A percentile compares a stretch with the other conserved stretches of the same genome.
Evolutionary conservation across 2,329 filamentous ascomycete species (phyloP).

Genomic region (Dactylella cylindrospora): DNA sequence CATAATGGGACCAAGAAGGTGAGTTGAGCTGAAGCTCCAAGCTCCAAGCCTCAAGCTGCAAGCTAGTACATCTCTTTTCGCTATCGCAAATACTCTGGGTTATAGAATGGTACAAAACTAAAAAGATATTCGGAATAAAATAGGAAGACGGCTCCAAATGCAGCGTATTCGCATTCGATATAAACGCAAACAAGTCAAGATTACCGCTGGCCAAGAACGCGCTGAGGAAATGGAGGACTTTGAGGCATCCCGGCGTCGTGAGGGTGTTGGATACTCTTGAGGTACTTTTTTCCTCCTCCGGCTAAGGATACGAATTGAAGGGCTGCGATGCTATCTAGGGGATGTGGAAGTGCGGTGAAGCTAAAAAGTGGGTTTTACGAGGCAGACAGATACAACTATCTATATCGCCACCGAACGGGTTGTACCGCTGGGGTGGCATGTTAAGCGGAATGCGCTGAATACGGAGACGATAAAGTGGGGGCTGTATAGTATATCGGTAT

Average conservation of each 20-base stretch:
- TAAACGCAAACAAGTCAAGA: constrained; percentile 71
- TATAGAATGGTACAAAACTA: no score
- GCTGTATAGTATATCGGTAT: constrained; percentile 77
- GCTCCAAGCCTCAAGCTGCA: background rate
- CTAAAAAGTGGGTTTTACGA: constrained; percentile 41
- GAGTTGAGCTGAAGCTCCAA: constrained; percentile 49
- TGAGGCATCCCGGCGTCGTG: constrained; percentile 91
- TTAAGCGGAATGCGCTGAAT: constrained; percentile 80
- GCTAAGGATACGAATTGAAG: constrained; percentile 3
- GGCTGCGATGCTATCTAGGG: no score
- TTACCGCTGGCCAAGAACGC: constrained; percentile 90
- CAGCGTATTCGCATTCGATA: constrained; percentile 95
- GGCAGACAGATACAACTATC: constrained; percentile 85
- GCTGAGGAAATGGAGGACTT: constrained; percentile 85
- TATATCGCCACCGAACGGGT: constrained; percentile 94
- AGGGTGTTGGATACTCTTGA: constrained; percentile 93
- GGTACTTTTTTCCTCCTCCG: constrained; percentile 57
- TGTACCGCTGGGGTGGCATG: constrained; percentile 82
- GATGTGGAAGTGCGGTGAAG: no score
- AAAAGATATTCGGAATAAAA: background rate
- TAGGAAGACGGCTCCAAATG: constrained; percentile 93
- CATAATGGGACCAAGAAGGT: constrained; percentile 92
- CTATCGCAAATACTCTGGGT: background rate
- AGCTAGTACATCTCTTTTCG: background rate
- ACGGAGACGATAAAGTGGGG: constrained; percentile 98